These are phyloP conservation scores for Pisolithus thermaeus DNA, from an alignment of 1,284 basidiomycete genomes.

Conservation along the genomic window DNA sequence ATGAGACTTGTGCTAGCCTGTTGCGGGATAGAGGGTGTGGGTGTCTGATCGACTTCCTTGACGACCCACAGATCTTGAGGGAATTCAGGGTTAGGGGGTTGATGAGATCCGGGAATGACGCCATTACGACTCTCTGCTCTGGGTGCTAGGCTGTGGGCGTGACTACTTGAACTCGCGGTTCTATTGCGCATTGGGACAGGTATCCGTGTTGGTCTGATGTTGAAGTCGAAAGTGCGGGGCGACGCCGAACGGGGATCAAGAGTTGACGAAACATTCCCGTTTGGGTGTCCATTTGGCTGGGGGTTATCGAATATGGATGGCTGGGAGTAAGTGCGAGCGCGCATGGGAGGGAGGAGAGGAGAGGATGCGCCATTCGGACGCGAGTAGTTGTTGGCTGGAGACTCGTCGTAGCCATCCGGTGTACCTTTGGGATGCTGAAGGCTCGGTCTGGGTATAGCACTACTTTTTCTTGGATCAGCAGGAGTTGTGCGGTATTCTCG, in stretches of 20 bases:
- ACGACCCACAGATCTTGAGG: conserved; percentile 22
- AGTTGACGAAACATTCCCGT: conserved; percentile 26
- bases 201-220: conserved; percentile 44
- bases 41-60: conserved; percentile 14
- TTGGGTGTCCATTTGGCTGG: conserved; percentile 17
- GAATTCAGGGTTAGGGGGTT: conserved; percentile 24
- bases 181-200: conserved; percentile 40
- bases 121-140: conserved; percentile 25
- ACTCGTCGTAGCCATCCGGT: conserved; percentile 13
- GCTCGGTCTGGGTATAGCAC: conserved; percentile 45
- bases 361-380: conserved; percentile 20
- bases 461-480: conserved; percentile 30
- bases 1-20: conserved; percentile 34
- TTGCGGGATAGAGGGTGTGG: conserved; percentile 19
- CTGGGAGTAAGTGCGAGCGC: conserved; percentile 57
- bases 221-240: conserved; percentile 30
- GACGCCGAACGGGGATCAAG: conserved; percentile 36
- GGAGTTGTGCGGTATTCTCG: conserved; percentile 17
- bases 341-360: conserved; percentile 18
- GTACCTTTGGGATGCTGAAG: conserved; percentile 30
- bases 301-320: conserved; percentile 38
- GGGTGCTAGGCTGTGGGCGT: conserved; percentile 26
- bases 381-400: conserved; percentile 11
- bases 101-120: conserved; percentile 16
- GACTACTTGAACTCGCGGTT: conserved; percentile 40